phyloP scores from a whole-genome alignment of 768 basidiomycete genomes.

The Lactarius akahatsu region DNA sequence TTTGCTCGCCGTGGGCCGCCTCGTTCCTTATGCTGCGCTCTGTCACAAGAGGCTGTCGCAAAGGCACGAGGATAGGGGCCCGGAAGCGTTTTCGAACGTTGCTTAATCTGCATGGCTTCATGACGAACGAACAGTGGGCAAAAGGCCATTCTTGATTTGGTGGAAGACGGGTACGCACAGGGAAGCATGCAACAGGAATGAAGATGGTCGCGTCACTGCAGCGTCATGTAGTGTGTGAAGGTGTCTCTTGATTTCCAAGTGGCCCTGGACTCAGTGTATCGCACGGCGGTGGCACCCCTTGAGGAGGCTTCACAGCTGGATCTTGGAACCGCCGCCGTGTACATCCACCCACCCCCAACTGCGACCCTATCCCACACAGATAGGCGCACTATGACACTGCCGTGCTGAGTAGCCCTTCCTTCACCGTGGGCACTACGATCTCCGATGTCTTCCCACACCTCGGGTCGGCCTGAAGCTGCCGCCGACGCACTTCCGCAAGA shows the following conservation, averaged over 20 bases:
- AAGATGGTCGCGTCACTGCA: slow-evolving; percentile 17
- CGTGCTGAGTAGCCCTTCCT: slow-evolving; percentile 14
- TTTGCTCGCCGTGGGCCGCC: slow-evolving; percentile 29
- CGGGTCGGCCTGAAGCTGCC: slow-evolving; percentile 17
- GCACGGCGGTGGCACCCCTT: slow-evolving; percentile 7
- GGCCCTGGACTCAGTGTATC: slow-evolving; percentile 19
- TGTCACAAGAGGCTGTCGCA: slow-evolving; percentile 12
- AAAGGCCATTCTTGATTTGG: slow-evolving; percentile 9
- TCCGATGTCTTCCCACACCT: slow-evolving; percentile 10
- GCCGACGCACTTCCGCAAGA: slow-evolving; percentile 18
- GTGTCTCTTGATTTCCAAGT: slow-evolving; percentile 14
- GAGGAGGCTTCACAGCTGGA: neutral
- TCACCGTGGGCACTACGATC: slow-evolving; percentile 10
- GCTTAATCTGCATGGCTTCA: slow-evolving; percentile 27
- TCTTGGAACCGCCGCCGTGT: slow-evolving; percentile 8
- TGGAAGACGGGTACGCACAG: slow-evolving; percentile 21
- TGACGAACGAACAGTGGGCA: slow-evolving; percentile 15
- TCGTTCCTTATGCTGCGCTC: slow-evolving; percentile 16
- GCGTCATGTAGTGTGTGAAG: slow-evolving; percentile 15
- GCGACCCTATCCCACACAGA: slow-evolving; percentile 22
- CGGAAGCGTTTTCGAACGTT: slow-evolving; percentile 25
- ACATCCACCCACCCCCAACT: slow-evolving; percentile 26
- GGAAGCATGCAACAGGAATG: slow-evolving; percentile 22
- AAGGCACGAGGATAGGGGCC: slow-evolving; percentile 19
- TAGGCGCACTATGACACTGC: slow-evolving; percentile 23